Conservation (phyloP, 345 rosid genomes). For the Turnera subulata region DNA sequence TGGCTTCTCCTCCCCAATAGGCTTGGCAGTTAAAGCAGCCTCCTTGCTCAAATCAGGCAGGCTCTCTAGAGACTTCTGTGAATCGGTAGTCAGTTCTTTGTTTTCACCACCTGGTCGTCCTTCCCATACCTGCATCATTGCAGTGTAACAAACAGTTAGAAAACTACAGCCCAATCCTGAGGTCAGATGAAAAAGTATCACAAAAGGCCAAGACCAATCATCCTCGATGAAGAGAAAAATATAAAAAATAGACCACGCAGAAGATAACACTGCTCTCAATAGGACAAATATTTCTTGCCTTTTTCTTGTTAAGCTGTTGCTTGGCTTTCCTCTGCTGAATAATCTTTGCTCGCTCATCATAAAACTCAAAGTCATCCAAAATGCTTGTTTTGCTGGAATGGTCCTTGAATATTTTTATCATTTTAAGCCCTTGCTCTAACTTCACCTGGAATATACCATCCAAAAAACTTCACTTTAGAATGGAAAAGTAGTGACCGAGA, state of each 20-base stretch:
- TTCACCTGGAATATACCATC: conserved; percentile 48
- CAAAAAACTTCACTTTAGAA: background rate
- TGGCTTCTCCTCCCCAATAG: conserved; percentile 5
- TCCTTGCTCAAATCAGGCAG: conserved; percentile 7
- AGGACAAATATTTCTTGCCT: conserved; percentile 23
- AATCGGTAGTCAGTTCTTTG: conserved; percentile 9
- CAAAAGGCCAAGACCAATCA: too few species aligned
- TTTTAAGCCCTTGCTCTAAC: conserved; percentile 69
- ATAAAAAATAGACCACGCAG: too few species aligned
- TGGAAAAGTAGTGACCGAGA: too few species aligned
- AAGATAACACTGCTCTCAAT: too few species aligned
- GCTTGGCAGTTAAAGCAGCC: background rate
- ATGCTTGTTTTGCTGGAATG: conserved; percentile 69
- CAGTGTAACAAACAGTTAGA: too few species aligned
- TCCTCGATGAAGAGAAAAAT: too few species aligned
- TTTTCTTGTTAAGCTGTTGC: conserved; percentile 64
- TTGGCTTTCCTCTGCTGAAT: conserved; percentile 82
- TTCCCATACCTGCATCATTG: conserved; percentile 7
- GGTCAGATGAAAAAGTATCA: too few species aligned
- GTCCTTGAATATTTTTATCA: conserved; percentile 81
- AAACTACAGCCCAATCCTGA: too few species aligned
- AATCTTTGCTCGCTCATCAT: conserved; percentile 68
- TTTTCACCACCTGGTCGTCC: conserved; percentile 14
- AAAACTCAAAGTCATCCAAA: conserved; percentile 83
- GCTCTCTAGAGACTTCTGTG: background rate